Evolutionary conservation across 179 eudicot genomes (phyloP), one percentile per base, ranked within the genome.

Genomic region (Actinidia arguta): DNA sequence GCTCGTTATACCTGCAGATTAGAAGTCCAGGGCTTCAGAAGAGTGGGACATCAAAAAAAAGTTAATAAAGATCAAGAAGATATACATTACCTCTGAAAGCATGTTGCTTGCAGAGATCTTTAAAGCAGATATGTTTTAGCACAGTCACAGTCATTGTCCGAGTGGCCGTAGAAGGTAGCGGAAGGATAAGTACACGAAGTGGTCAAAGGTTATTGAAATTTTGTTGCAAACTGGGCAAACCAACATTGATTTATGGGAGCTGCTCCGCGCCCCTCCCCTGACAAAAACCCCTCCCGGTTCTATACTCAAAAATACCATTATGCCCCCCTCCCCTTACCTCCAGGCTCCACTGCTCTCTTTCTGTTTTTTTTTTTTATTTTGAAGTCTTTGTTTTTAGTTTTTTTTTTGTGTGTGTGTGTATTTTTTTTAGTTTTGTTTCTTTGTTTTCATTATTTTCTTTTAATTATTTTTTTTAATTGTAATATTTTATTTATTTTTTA

Each of bases 101-200:
- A 97, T 89, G 81, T 95, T 89, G 83, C 82, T 87, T 89, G 95
- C 99, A 87, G 77, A 97, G 97, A 92, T 97, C 99, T 88, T 90
- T 93, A 83, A 85, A 92, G 88, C 46, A 73, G 44, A 98, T 98
- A 80, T 90, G 89, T 81, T 95, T 97, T 39, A 93, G 87, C 70
- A 97, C 98, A 78, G 95, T 92, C 58, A 94, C 91, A 27, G 96
- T 95, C 95, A 97, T 94, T 54, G 90, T 82, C 83, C 98, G 90
- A 62, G 93, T 95, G 82, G 83, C 91, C 8, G 85, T 91, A 81
- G 99, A 93, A 52, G 99, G 99, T 70, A 97, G 91, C 36, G 99
- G 99, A 97, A 85, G 47, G 96, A 94, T 85, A 97, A 88, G 89
- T 97, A 97, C 99, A 97, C 95, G 90, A 97, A 97, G 61, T 98